phyloP scores from a whole-genome alignment of 192 early-diverging fungal species.

The Linnemannia zychae region DNA sequence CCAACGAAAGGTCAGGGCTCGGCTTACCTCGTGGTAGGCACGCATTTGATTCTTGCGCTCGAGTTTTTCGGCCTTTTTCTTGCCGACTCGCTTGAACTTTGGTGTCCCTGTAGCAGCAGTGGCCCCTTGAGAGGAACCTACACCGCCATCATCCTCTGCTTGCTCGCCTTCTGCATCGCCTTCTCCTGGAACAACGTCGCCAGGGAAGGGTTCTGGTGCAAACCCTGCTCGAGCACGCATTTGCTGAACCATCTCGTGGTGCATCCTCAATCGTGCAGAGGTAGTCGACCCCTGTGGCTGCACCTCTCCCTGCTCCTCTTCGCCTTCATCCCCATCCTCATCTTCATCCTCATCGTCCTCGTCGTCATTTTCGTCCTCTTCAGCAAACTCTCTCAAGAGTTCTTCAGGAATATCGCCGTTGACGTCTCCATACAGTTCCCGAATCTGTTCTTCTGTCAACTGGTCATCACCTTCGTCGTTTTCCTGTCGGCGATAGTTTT shows the following conservation, averaged over 20 bases:
- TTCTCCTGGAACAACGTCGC: slow-evolving; percentile 20
- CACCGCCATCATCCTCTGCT: slow-evolving; percentile 38
- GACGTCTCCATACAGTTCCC: background rate
- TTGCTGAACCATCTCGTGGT: slow-evolving; percentile 55
- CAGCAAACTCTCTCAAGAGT: slow-evolving; percentile 16
- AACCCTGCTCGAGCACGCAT: slow-evolving; percentile 53
- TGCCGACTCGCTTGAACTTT: slow-evolving; percentile 48
- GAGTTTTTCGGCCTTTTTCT: slow-evolving; percentile 57
- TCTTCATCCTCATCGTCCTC: background rate
- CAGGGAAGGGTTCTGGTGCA: slow-evolving; percentile 55
- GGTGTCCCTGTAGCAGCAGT: background rate
- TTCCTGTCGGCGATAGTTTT: background rate
- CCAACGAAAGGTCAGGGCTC: background rate
- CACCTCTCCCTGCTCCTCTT: background rate
- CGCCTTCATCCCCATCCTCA: background rate
- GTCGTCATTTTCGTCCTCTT: slow-evolving; percentile 7
- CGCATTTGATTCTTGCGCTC: slow-evolving; percentile 57
- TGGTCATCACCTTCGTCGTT: background rate
- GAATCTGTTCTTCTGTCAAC: background rate
- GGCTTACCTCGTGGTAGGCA: slow-evolving; percentile 55
- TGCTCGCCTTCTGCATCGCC: slow-evolving; percentile 15
- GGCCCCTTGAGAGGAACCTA: slow-evolving; percentile 24
- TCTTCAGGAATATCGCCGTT: background rate
- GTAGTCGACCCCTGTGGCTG: slow-evolving; percentile 45
- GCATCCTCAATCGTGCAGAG: slow-evolving; percentile 49